Conservation (phyloP, 306 rosid genomes). For the Vigna trinervia region DNA sequence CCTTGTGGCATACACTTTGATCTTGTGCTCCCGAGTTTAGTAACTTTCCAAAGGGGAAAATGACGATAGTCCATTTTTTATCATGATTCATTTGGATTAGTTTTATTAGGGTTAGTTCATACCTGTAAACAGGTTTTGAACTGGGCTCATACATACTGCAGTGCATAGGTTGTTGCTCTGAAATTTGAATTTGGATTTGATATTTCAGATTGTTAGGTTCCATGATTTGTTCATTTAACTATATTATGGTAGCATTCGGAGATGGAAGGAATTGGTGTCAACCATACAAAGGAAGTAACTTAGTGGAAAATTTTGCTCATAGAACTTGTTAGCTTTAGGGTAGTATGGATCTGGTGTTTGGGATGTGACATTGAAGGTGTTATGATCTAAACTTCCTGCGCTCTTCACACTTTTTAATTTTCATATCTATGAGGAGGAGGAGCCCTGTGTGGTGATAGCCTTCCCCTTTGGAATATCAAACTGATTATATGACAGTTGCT, state of each 20-base stretch:
- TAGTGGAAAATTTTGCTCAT: slow-evolving; percentile 38
- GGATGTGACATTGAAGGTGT: slow-evolving; percentile 52
- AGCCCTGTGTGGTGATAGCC: slow-evolving; percentile 59
- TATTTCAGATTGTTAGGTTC: slow-evolving; percentile 45
- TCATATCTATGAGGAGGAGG: slow-evolving; percentile 50
- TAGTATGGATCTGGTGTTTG: slow-evolving; percentile 41
- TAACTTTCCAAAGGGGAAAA: slow-evolving; percentile 38
- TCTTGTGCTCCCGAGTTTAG: slow-evolving; percentile 25
- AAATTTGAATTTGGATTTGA: slow-evolving; percentile 42
- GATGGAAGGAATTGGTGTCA: slow-evolving; percentile 37
- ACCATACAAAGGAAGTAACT: slow-evolving; percentile 37
- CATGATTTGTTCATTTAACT: slow-evolving; percentile 41
- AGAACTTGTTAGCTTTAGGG: slow-evolving; percentile 41
- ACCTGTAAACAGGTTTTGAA: slow-evolving; percentile 29
- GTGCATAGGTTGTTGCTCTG: slow-evolving; percentile 33
- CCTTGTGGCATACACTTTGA: slow-evolving; percentile 33
- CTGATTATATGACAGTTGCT: slow-evolving; percentile 58
- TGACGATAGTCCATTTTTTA: slow-evolving; percentile 29
- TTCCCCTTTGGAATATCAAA: slow-evolving; percentile 55
- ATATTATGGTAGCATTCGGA: slow-evolving; percentile 32
- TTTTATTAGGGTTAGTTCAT: slow-evolving; percentile 45
- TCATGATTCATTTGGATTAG: slow-evolving; percentile 36
- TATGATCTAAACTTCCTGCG: slow-evolving; percentile 49
- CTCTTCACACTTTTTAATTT: slow-evolving; percentile 49
- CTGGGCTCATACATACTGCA: slow-evolving; percentile 22